These are phyloP conservation scores for Aspergillus sparsus DNA, from an alignment of 495 filamentous ascomycete genomes.

Conservation along the genomic window DNA sequence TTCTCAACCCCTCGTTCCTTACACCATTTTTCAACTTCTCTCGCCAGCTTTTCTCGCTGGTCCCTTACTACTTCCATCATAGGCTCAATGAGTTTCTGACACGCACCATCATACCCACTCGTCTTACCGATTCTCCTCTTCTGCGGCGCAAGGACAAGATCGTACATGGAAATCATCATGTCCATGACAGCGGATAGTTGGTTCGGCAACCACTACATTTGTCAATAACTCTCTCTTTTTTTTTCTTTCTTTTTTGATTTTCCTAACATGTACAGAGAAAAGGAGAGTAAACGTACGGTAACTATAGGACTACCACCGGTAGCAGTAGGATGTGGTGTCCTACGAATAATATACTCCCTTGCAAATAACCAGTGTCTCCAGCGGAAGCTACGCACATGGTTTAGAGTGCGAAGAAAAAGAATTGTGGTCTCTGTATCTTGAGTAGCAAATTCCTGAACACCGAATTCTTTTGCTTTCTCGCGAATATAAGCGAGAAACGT, in stretches of 20 bases:
- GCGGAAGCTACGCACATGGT: conserved; percentile 86
- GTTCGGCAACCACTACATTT: conserved; percentile 75
- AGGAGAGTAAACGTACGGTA: conserved; percentile 51
- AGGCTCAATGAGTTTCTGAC: conserved; percentile 50
- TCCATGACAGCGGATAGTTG: conserved; percentile 76
- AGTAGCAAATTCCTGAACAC: conserved; percentile 63
- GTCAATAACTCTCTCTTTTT: background rate
- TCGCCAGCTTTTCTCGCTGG: conserved; percentile 68
- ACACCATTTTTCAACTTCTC: conserved; percentile 82
- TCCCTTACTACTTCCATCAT: conserved; percentile 72
- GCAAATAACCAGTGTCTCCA: conserved; percentile 96
- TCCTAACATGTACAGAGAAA: background rate
- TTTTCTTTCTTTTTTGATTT: background rate
- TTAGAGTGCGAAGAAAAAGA: conserved; percentile 69
- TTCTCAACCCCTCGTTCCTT: conserved; percentile 61
- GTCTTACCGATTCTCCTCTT: conserved; percentile 25
- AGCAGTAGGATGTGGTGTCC: conserved; percentile 78
- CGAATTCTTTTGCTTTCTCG: conserved; percentile 53
- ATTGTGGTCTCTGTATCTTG: conserved; percentile 51
- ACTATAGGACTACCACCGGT: conserved; percentile 92
- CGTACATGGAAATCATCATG: conserved; percentile 67
- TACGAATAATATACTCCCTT: conserved; percentile 88
- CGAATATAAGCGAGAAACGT: conserved; percentile 75
- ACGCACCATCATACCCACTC: conserved; percentile 28
- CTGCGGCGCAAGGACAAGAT: conserved; percentile 48